These are phyloP conservation scores for Coniosporium tulheliwenetii DNA, from an alignment of 2,329 filamentous ascomycete genomes.

Conservation along the genomic window DNA sequence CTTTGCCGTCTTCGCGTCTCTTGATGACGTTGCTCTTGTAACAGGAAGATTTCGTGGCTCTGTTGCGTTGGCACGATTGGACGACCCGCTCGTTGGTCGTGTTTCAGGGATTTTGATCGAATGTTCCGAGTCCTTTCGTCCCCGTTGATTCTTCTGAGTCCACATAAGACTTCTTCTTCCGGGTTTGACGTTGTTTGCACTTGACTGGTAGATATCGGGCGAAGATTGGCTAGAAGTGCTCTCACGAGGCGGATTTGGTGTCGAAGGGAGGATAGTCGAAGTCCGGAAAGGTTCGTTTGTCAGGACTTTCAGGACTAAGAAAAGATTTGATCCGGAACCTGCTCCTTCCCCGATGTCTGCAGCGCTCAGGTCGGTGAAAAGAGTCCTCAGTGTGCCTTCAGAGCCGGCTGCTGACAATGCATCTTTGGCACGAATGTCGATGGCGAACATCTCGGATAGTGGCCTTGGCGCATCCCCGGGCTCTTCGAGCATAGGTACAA, in stretches of 20 bases:
- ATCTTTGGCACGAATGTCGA: constrained; percentile 63
- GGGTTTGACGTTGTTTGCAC: constrained; percentile 13
- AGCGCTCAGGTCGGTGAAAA: constrained; percentile 75
- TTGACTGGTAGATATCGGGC: no score
- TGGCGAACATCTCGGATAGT: constrained; percentile 69
- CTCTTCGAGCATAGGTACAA: constrained; percentile 64
- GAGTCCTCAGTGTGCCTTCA: constrained; percentile 57
- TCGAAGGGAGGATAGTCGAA: background rate
- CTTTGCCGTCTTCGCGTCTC: constrained; percentile 38
- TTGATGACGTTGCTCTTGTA: background rate
- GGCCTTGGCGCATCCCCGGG: constrained; percentile 45
- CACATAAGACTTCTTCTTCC: constrained; percentile 46
- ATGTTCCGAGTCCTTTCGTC: constrained; percentile 26
- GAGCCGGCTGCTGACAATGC: constrained; percentile 49
- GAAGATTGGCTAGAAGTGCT: no score
- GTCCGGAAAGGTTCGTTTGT: constrained; percentile 33
- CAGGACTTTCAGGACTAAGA: constrained; percentile 68
- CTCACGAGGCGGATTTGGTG: no score
- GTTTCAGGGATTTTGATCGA: constrained; percentile 5
- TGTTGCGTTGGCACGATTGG: background rate
- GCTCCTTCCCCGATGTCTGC: constrained; percentile 52
- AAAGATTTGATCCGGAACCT: constrained; percentile 58
- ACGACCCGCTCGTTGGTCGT: background rate
- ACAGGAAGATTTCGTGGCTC: background rate
- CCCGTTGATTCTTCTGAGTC: constrained; percentile 36